A percentile compares a stretch with the other conserved stretches of the same genome.
Conservation (phyloP, 495 filamentous ascomycete genomes). For the Trichoderma orchidacearum region DNA sequence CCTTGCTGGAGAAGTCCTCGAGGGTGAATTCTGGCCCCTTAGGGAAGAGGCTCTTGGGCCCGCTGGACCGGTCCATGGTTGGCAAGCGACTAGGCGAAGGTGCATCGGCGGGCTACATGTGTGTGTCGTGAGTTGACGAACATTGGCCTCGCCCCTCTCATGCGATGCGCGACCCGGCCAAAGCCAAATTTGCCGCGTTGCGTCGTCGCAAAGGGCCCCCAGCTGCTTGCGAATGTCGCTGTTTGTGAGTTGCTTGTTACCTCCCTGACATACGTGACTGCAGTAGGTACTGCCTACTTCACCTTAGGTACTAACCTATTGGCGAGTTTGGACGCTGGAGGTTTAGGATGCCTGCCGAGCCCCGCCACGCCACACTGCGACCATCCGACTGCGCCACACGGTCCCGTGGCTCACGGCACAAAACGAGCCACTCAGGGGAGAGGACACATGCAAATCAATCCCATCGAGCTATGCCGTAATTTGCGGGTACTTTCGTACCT, state of each 20-base stretch:
- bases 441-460: conserved; percentile 1
- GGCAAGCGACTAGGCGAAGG: neutral
- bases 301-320: too few species aligned
- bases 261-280: neutral
- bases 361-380: neutral
- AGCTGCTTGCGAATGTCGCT: neutral
- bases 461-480: neutral
- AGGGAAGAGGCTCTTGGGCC: conserved; percentile 54
- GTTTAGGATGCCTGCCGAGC: neutral
- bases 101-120: conserved; percentile 5
- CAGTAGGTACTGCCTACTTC: too few species aligned
- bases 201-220: neutral
- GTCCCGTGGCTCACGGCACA: neutral
- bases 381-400: neutral
- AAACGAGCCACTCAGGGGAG: neutral
- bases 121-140: neutral
- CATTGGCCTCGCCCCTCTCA: neutral
- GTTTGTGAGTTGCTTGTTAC: neutral
- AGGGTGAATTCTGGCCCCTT: conserved; percentile 69
- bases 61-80: conserved; percentile 30
- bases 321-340: neutral
- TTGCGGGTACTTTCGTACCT: neutral
- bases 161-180: neutral
- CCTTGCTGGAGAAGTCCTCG: conserved; percentile 78
- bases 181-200: neutral